Evolutionary conservation across 1,139 yeast genomes (phyloP), one percentile per base, ranked within the genome.

Genomic region (Taphrina pruni): DNA sequence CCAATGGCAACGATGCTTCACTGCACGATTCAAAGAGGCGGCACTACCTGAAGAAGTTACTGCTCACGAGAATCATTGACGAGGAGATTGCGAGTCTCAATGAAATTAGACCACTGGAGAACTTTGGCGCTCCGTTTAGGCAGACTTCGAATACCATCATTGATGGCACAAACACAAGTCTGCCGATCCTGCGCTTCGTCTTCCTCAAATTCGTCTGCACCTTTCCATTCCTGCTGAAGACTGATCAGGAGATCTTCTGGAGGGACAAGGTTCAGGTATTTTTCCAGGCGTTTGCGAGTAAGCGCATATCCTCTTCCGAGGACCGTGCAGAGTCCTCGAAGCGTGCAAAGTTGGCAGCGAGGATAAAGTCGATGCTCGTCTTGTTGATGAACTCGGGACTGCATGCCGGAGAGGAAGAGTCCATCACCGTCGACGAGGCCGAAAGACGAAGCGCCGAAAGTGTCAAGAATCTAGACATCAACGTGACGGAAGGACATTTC

Each of bases 1-100:
- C 43, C 3, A 43, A 54, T 21, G 43, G 8, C 8, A 8, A 8
- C 43, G 36, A 26, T 11, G 32, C 2, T 2, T 43, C 41, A 11
- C 17, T 58, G 85, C 64, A 78, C 82, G n/a, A 84, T 88, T 2
- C 81, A 84, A 0, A 88, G 90, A 55, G 67, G 5, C 76, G 96
- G 78, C 97, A 93, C 75, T 90, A 89, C 77, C 82, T 93, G 70
- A 93, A 93, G 78, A 86, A 95, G 74, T 92, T 89, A 77, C 81
- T 93, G 48, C 79, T 93, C 45, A 85, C 86, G 72, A 80, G 84
- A 17, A 85, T 89, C 74, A 78, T 92, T 50, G 82, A 83, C 36
- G 77, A 82, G 7, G 98, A 93, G 77, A 81, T 91, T 57, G 84
- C 80, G 51, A 77, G 78, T 45, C 79, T 92, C 65, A 83, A 86